A percentile compares a stretch with the other conserved stretches of the same genome.
These are phyloP conservation scores for Scleroderma bovista DNA, from an alignment of 768 basidiomycete genomes.

Conservation along the genomic window DNA sequence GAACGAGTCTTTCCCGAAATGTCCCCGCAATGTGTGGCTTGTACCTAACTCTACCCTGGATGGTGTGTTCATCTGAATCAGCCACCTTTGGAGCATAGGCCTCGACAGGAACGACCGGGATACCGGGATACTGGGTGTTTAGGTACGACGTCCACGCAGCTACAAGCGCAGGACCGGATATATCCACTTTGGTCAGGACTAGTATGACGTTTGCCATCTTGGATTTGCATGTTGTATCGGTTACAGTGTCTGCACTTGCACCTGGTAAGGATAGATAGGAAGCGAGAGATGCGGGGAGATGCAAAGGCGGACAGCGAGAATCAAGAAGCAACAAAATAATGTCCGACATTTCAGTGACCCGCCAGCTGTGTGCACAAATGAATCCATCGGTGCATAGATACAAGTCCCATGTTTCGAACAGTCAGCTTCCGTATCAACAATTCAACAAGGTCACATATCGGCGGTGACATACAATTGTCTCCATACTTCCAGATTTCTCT, in stretches of 20 bases:
- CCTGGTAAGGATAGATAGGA: constrained; percentile 43
- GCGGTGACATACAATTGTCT: constrained; percentile 67
- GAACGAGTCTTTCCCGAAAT: constrained; percentile 60
- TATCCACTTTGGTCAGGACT: constrained; percentile 85
- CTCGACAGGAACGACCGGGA: constrained; percentile 69
- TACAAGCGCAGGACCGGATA: constrained; percentile 62
- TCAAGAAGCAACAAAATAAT: constrained; percentile 87
- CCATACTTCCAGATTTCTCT: constrained; percentile 93
- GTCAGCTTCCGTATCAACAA: constrained; percentile 1
- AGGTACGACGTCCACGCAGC: constrained; percentile 65
- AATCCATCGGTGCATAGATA: constrained; percentile 4
- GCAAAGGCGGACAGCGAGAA: constrained; percentile 82
- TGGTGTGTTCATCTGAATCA: constrained; percentile 15
- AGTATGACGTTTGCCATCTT: constrained; percentile 43
- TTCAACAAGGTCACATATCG: too few relatives aligned
- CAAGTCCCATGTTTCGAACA: background rate
- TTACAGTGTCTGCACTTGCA: constrained; percentile 2
- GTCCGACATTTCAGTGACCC: constrained; percentile 87
- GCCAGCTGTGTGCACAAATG: constrained; percentile 55
- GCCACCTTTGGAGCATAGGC: constrained; percentile 56
- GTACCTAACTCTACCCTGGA: constrained; percentile 45
- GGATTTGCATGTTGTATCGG: constrained; percentile 30
- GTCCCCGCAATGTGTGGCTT: constrained; percentile 65
- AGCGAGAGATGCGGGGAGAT: constrained; percentile 77
- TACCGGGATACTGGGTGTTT: constrained; percentile 42